phyloP scores from a whole-genome alignment of 768 basidiomycete genomes.

The Gloeostereum incarnatum region DNA sequence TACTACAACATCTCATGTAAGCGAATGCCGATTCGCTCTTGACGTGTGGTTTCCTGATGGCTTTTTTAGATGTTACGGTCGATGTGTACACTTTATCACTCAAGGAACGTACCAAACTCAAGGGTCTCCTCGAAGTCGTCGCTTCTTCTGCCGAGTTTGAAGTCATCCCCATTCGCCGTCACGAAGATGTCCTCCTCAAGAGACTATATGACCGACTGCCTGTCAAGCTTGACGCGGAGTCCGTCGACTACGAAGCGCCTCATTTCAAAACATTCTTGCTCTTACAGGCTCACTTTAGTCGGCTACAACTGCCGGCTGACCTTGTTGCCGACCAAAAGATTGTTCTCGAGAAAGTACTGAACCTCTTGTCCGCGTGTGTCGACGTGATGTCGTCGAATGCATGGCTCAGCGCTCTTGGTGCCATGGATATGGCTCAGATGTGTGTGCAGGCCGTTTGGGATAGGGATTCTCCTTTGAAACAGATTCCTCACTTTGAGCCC shows the following conservation, averaged over 20 bases:
- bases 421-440: slow-evolving; percentile 99
- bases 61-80: slow-evolving; percentile 74
- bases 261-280: slow-evolving; percentile 98
- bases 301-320: slow-evolving; percentile 86
- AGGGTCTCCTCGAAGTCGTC: slow-evolving; percentile 93
- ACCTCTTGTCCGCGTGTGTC: slow-evolving; percentile 87
- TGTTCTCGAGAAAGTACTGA: slow-evolving; percentile 86
- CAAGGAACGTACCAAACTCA: slow-evolving; percentile 94
- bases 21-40: slow-evolving; percentile 15
- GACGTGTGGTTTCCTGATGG: slow-evolving; percentile 6
- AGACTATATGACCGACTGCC: slow-evolving; percentile 95
- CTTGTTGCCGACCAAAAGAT: slow-evolving; percentile 85
- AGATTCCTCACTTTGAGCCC: slow-evolving; percentile 92
- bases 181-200: slow-evolving; percentile 78
- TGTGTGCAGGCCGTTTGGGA: slow-evolving; percentile 99
- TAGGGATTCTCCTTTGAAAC: slow-evolving; percentile 88
- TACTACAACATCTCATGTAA: slow-evolving; percentile 90
- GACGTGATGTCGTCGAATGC: slow-evolving; percentile 98
- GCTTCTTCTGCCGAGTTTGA: slow-evolving; percentile 98
- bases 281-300: slow-evolving; percentile 94
- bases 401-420: slow-evolving; percentile 88
- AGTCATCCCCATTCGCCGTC: slow-evolving; percentile 85
- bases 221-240: slow-evolving; percentile 71
- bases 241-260: slow-evolving; percentile 82
- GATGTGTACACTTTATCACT: slow-evolving; percentile 95